Conservation (phyloP, 1,139 yeast species). For the Wickerhamiella infanticola region DNA sequence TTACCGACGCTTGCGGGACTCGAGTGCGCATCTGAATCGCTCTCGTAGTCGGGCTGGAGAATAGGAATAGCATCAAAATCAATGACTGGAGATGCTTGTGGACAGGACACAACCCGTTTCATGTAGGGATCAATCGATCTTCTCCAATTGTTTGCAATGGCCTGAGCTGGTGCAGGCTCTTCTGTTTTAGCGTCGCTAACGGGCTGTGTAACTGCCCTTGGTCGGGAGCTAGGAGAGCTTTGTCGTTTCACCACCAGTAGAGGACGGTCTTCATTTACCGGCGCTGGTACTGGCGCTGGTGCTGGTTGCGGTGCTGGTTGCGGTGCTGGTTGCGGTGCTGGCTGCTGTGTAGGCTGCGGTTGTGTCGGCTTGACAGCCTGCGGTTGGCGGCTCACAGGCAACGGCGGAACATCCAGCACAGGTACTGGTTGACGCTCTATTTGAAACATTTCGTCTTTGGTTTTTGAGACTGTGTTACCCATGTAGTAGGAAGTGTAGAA, state of each 20-base stretch:
- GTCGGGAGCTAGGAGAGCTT: background rate
- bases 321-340: no score
- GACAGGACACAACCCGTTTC: background rate
- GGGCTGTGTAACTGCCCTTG: background rate
- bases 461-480: background rate
- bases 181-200: background rate
- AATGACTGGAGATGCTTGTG: background rate
- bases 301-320: no score
- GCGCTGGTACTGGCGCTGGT: no score
- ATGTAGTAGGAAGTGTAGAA: background rate
- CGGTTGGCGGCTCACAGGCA: no score
- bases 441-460: no score
- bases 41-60: slow-evolving; percentile 3
- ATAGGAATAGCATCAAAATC: slow-evolving; percentile 9
- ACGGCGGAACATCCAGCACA: no score
- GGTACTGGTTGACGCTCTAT: no score
- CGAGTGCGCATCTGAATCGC: background rate
- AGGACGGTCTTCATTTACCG: no score
- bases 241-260: no score
- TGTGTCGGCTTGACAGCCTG: no score
- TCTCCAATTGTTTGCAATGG: background rate
- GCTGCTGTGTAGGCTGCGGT: no score
- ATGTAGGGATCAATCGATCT: background rate
- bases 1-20: slow-evolving; percentile 2
- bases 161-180: background rate